These are phyloP conservation scores for Bocquillonia castaneifolia DNA, from an alignment of 441 rosid genomes.

Conservation along the genomic window DNA sequence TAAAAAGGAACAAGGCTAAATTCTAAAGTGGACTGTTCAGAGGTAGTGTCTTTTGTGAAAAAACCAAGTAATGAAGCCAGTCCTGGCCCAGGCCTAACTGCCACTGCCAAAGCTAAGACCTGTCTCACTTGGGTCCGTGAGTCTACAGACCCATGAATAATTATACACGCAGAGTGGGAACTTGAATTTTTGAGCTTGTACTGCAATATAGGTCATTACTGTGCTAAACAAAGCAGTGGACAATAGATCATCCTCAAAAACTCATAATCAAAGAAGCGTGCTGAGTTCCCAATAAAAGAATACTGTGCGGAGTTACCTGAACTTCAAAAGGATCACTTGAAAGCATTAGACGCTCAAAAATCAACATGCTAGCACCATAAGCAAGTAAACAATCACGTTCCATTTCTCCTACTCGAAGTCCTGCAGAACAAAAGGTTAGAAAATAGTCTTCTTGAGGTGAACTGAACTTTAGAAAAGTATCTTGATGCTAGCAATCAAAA, in stretches of 20 bases:
- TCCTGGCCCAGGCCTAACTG: too few relatives aligned
- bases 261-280: too few relatives aligned
- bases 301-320: slow-evolving; percentile 44
- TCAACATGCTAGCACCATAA: slow-evolving; percentile 94
- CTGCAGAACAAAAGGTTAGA: slow-evolving; percentile 34
- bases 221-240: background rate
- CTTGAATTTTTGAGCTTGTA: too few relatives aligned
- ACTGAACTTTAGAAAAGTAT: slow-evolving; percentile 13
- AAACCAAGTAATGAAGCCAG: too few relatives aligned
- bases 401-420: slow-evolving; percentile 97
- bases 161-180: too few relatives aligned
- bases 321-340: slow-evolving; percentile 97
- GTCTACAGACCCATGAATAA: too few relatives aligned
- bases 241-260: background rate
- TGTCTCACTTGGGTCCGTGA: background rate
- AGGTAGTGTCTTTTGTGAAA: too few relatives aligned
- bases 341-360: slow-evolving; percentile 81
- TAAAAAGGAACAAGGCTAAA: too few relatives aligned
- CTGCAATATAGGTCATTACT: background rate
- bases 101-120: background rate
- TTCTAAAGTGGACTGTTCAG: too few relatives aligned
- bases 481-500: slow-evolving; percentile 23
- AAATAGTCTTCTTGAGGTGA: slow-evolving; percentile 6
- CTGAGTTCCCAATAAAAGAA: background rate
- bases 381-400: slow-evolving; percentile 96